Evolutionary conservation across 805 yeast species (phyloP), one percentile per base, ranked within the genome.

Genomic region (Yarrowia sp.): DNA sequence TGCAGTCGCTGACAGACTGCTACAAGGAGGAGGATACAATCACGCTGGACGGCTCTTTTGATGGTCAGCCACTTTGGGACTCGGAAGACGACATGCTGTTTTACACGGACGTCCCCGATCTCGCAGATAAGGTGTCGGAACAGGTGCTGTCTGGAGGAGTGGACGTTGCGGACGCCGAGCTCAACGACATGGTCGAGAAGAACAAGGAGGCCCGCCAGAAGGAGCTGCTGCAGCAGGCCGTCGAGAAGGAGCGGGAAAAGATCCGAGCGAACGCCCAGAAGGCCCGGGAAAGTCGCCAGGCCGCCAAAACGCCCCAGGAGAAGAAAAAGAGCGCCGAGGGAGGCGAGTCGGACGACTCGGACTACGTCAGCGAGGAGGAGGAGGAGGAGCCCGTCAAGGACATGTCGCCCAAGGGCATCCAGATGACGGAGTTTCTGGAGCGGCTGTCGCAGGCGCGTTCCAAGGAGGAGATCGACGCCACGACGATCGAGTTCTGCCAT

Each of bases 91-190:
- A 81, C n/a, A 79, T 80, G 64, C 77, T 76, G 64, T 91, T 90
- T 69, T 91, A 92, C 72, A 75, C 79, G 49, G 96, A 90, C 69
- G 79, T 88, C 8, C 74, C 89, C 61, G 81, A 79, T 8, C 77
- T 90, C 46, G 80, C 90, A 4, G 64, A 63, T 22, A 64, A 53
- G 31, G 65, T 41, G 12, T 39, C 61, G 13, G 61, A 55, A 31
- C 27, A 55, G 46, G 47, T 55, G 6, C 38, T 55, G 8, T 38
- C 36, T 8, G 58, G 35, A 14, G 55, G 60, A 38, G 24, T 49
- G 19, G 58, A 51, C 24, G 62, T 41, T 21, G 60, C 35, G 13
- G 36, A 42, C 68, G 69, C 41, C 24, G 62, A 8, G 61, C 33
- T 64, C 35, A 49, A 65, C 49, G 71, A 74, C 66, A 62, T 75